Evolutionary conservation across 2,329 filamentous ascomycete species (phyloP), one percentile per base, ranked within the genome.

Genomic region (Acephala macrosclerotiorum): DNA sequence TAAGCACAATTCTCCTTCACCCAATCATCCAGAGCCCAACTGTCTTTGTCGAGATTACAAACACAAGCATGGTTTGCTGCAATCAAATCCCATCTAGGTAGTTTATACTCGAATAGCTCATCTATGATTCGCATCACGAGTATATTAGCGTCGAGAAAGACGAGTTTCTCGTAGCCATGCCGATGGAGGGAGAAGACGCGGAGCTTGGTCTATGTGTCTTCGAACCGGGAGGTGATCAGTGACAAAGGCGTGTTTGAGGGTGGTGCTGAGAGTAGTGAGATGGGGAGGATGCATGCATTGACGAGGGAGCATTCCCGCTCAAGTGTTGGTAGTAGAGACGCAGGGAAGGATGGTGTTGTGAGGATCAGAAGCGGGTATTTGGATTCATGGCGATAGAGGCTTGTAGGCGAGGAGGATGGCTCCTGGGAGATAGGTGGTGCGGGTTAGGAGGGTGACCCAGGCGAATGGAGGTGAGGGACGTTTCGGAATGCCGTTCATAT

Each of bases 81-180:
- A 77, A 96, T 94, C 56, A 96, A 90, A 47, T 86, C 47, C 18
- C 82, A 74, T 25, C 89, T 64, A 75, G 93, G 90, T 49, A 96
- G 84, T 62, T 85, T 79, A 22, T 96, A 71, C 11, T 91, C 87
- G 90, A 96, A 96, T 66, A 96, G 82, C 80, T 96, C 93, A 77
- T 96, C 93, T 91, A 96, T 96, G 79, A 96, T 95, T 71, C 83
- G 83, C 67, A 89, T 79, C 22, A 93, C 87, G 42, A 96, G 81
- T 92, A 96, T 96, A 80, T 97, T 93, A 72, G 90, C 90, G 79
- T 97, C 93, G 57, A 97, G 84, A 78, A 92, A 91, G 33, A 95
- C 90, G 36, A 96, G 85, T 55, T 92, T 87, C 35, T 89, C 83
- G 79, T 93, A 96, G 11, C 62, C 63, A 76, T 93, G 87, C 26